Conservation (phyloP, 75 land plant genomes). For the Cryptomeria japonica region DNA sequence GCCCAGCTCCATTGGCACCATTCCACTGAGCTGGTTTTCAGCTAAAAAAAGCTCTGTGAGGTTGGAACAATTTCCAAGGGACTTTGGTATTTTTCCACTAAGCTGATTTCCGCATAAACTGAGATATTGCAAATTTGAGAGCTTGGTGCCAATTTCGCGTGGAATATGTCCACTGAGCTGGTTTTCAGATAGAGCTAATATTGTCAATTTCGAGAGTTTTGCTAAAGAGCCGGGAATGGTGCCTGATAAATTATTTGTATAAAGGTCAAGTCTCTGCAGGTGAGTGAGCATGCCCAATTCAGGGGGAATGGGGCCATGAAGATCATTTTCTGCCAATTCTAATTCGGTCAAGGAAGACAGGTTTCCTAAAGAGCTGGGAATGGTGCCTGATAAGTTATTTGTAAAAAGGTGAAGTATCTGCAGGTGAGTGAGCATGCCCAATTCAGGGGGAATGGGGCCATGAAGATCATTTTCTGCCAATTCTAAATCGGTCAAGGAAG, state of each 20-base stretch:
- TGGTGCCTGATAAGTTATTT: slow-evolving; percentile 47
- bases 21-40: slow-evolving; percentile 45
- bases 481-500: slow-evolving; percentile 33
- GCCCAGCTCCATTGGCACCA: slow-evolving; percentile 31
- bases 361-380: slow-evolving; percentile 23
- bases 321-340: slow-evolving; percentile 34
- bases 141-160: slow-evolving; percentile 28
- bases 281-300: slow-evolving; percentile 37
- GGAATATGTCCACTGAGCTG: slow-evolving; percentile 53
- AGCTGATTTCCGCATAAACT: slow-evolving; percentile 49
- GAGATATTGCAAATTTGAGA: slow-evolving; percentile 34
- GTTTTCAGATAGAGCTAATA: slow-evolving; percentile 36
- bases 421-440: slow-evolving; percentile 42
- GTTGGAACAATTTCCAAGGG: slow-evolving; percentile 36
- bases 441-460: slow-evolving; percentile 51
- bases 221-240: slow-evolving; percentile 50
- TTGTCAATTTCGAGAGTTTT: slow-evolving; percentile 27
- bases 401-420: slow-evolving; percentile 29
- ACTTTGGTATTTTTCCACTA: slow-evolving; percentile 36
- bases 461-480: slow-evolving; percentile 40
- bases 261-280: slow-evolving; percentile 37
- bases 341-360: slow-evolving; percentile 32
- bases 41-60: slow-evolving; percentile 33
- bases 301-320: slow-evolving; percentile 54
- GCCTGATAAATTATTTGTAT: slow-evolving; percentile 43